Base-by-base conservation (phyloP, 2,329 filamentous ascomycete species). In the Paraphaeosphaeria sporulosa region DNA sequence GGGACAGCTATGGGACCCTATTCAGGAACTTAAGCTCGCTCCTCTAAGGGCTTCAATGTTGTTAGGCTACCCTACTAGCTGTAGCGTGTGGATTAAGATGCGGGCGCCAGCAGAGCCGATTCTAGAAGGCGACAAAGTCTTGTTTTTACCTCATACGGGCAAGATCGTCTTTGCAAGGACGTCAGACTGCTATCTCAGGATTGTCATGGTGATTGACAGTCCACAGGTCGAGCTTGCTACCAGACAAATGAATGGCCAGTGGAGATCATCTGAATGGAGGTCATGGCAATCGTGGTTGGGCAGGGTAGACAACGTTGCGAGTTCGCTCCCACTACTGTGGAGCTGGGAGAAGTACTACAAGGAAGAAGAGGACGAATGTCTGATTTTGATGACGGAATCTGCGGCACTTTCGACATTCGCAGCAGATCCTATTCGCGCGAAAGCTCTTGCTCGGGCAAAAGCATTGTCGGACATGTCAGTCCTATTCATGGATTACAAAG, bases 211-310 rank as follows among this genome's bases (percentile, higher is more conserved):
- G 2, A 21, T 49, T 34, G 54, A 49, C 21, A 50, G 43, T 19
- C 34, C n/a, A n/a, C n/a, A n/a, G n/a, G n/a, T n/a, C n/a, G n/a
- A n/a, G n/a, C n/a, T n/a, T n/a, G n/a, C n/a, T 6, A 27, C 25
- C 3, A 27, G 25, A 27, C 25, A n/a, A n/a, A n/a, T n/a, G n/a
- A n/a, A n/a, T n/a, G n/a, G n/a, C n/a, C n/a, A n/a, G n/a, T n/a
- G n/a, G n/a, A n/a, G n/a, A n/a, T n/a, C n/a, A n/a, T n/a, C n/a
- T n/a, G n/a, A n/a, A n/a, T n/a, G n/a, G 13, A 5, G 34, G 3
- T 32, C 30, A 15, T 56, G 53, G 53, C 43, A 56, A 40, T 43
- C 53, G 7, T 56, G 5, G 9, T 30, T 49, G 12, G 10, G 40
- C 19, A 3, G 13, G 15, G 50, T 49, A 0, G 27, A 27, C 7